phyloP scores from a whole-genome alignment of 257 asterid genomes.

The Orobanche coerulescens region DNA sequence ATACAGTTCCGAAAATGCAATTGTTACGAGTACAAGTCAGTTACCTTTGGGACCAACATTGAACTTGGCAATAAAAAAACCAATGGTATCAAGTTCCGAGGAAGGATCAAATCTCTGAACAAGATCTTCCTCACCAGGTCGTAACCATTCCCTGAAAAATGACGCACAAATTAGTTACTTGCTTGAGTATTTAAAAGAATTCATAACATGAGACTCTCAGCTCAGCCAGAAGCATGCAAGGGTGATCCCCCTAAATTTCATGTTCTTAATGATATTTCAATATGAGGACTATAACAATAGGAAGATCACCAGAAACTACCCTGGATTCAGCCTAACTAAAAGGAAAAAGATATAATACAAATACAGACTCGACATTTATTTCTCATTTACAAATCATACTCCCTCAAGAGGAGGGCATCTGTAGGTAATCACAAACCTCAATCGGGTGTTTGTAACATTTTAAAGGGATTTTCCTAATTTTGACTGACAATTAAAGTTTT shows the following conservation, averaged over 20 bases:
- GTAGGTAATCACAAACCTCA: no score
- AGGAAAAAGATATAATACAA: no score
- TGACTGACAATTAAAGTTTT: not conserved
- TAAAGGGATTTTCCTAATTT: not conserved
- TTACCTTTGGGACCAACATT: slow-evolving; percentile 57
- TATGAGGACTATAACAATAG: not conserved
- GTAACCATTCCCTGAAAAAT: slow-evolving; percentile 77
- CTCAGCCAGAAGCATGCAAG: not conserved
- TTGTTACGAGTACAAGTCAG: slow-evolving; percentile 17
- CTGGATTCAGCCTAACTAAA: not conserved
- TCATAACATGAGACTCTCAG: not conserved
- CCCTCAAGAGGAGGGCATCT: no score
- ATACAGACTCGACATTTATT: no score
- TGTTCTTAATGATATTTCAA: not conserved
- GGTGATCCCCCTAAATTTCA: not conserved
- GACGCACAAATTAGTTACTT: slow-evolving; percentile 10
- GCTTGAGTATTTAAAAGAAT: not conserved
- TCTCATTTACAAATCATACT: not conserved
- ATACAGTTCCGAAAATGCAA: not conserved
- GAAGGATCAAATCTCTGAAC: slow-evolving; percentile 98
- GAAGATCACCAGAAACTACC: not conserved
- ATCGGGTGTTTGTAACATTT: no score
- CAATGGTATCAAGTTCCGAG: slow-evolving; percentile 74
- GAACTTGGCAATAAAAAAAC: slow-evolving; percentile 92
- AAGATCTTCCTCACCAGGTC: slow-evolving; percentile 81